These are phyloP conservation scores for Drechslerella dactyloides DNA, from an alignment of 2,329 filamentous ascomycete species.

Conservation along the genomic window DNA sequence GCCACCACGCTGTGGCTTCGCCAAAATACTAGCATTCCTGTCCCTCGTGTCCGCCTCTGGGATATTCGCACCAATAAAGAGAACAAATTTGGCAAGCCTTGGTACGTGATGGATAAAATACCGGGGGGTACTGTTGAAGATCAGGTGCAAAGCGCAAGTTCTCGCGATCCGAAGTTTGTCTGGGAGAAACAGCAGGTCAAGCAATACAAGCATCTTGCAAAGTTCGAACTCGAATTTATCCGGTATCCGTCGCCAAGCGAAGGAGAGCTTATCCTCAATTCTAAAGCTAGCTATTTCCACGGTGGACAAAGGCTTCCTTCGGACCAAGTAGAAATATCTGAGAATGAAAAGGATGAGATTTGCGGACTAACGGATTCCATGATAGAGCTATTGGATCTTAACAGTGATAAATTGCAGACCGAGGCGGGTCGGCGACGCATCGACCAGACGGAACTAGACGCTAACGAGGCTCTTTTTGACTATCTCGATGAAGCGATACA, in stretches of 20 bases:
- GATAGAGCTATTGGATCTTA: neutral
- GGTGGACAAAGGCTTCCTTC: slow-evolving; percentile 3
- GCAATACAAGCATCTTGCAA: slow-evolving; percentile 11
- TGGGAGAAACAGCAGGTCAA: neutral
- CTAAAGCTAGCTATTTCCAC: slow-evolving; percentile 18
- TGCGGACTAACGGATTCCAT: neutral
- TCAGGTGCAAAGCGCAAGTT: neutral
- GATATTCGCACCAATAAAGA: slow-evolving; percentile 18
- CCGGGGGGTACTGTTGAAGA: slow-evolving; percentile 8
- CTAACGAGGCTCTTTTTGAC: slow-evolving; percentile 6
- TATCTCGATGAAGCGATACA: slow-evolving; percentile 11
- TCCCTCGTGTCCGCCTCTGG: slow-evolving; percentile 36
- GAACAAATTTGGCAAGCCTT: slow-evolving; percentile 37
- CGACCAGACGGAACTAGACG: neutral
- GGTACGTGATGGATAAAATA: slow-evolving; percentile 34
- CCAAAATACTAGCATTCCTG: slow-evolving; percentile 24
- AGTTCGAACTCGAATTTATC: slow-evolving; percentile 25
- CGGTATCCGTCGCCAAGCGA: neutral
- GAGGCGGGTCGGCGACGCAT: neutral
- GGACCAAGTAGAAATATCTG: slow-evolving; percentile 3
- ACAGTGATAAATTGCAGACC: neutral
- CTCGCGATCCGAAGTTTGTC: neutral
- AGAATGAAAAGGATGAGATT: neutral
- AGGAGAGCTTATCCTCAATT: slow-evolving; percentile 1
- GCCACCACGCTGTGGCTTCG: slow-evolving; percentile 32